Base-by-base conservation (phyloP, 202 grass and related monocot species). In the Dendrocalamus latiflorus region DNA sequence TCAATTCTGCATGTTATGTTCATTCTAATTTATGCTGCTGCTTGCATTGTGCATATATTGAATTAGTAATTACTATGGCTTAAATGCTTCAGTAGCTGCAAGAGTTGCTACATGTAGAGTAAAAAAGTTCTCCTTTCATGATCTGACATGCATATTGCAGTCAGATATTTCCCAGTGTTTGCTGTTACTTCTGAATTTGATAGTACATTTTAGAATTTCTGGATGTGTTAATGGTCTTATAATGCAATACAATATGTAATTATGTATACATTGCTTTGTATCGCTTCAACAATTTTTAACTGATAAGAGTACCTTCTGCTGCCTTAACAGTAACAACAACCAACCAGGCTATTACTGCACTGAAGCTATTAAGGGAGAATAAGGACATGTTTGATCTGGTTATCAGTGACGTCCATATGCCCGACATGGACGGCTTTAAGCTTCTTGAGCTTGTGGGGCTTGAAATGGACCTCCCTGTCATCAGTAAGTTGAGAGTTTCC, bases 301-400 rank as follows among this genome's bases (percentile, higher is more conserved):
- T 80, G 43, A 76, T 84, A 68, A 71, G 57, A 45, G n/a, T n/a
- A n/a, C n/a, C n/a, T n/a, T n/a, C n/a, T n/a, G n/a, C n/a, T n/a
- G n/a, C n/a, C n/a, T n/a, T 77, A 63, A 65, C 85, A 98, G 95
- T 98, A 24, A 94, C 88, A 44, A 87, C 90, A 20, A 98, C 95
- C 45, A 92, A 91, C 62, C 86, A 98, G 58, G 95, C 95, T 33
- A 85, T 89, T 18, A 93, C 73, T 18, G 95, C 95, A 21, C 75
- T 97, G 37, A 81, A 79, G 62, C 20, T 97, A n/a, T 56, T 97
- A 41, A 89, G 95, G 74, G 95, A 94, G 87, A 93, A 94, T 90
- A 97, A 85, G 69, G 86, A 97, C 76, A 93, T 78, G 88, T 97
- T 93, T 89, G n/a, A n/a, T n/a, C n/a, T n/a, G n/a, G n/a, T n/a